phyloP scores from a whole-genome alignment of 805 yeast genomes.

The Saccharomyces eubayanus region DNA sequence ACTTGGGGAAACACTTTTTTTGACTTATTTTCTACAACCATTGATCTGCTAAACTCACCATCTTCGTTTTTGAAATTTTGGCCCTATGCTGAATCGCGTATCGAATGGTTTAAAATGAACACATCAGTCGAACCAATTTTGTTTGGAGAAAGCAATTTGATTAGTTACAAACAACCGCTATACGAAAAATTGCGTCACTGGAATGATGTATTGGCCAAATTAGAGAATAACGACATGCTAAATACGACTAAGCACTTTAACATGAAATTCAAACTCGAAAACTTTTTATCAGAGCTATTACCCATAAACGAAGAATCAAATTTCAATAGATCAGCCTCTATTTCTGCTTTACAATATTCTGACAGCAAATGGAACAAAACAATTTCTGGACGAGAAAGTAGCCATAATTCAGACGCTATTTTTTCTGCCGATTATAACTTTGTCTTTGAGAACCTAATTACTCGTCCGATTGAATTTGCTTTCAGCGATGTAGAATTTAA shows the following conservation, averaged over 20 bases:
- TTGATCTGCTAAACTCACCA: constrained; percentile 23
- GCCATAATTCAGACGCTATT: constrained; percentile 6
- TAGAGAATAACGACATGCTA: constrained; percentile 17
- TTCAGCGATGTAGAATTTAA: constrained; percentile 11
- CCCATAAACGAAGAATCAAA: constrained; percentile 25
- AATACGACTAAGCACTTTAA: constrained; percentile 20
- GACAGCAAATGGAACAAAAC: constrained; percentile 17
- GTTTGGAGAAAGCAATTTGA: constrained; percentile 19
- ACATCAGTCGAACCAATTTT: constrained; percentile 6
- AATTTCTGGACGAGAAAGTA: constrained; percentile 10
- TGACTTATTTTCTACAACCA: constrained; percentile 14
- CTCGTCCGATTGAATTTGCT: constrained; percentile 17
- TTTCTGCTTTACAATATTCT: constrained; percentile 13
- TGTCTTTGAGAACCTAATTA: constrained; percentile 14
- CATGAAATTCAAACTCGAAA: constrained; percentile 19
- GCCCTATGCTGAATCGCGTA: constrained; percentile 26
- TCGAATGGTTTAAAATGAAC: constrained; percentile 25
- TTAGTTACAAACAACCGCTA: constrained; percentile 27
- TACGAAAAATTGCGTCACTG: constrained; percentile 26
- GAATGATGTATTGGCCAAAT: constrained; percentile 18
- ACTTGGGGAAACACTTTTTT: constrained; percentile 22
- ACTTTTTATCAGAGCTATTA: constrained; percentile 22
- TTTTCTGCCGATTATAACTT: constrained; percentile 18
- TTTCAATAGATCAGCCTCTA: constrained; percentile 21
- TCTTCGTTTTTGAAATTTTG: constrained; percentile 18